Conservation (phyloP, 768 basidiomycete genomes). For the Lentinula detonsa region DNA sequence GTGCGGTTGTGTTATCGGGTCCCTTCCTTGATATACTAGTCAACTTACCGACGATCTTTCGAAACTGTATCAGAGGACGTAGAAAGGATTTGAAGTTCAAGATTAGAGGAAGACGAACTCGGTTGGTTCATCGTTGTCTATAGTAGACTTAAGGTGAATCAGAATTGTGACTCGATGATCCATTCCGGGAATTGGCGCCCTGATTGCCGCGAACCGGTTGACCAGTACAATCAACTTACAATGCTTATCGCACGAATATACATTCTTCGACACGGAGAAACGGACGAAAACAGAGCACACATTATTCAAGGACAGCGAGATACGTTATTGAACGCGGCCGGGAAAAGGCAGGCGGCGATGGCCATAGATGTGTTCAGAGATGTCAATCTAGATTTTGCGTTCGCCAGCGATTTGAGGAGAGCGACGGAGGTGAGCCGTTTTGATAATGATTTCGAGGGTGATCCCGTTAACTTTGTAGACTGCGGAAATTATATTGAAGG, state of each 20-base stretch:
- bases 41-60: neutral
- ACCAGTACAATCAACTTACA: neutral
- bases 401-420: constrained; percentile 67
- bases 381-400: constrained; percentile 52
- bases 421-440: constrained; percentile 52
- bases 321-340: constrained; percentile 56
- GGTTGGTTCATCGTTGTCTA: neutral
- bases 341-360: constrained; percentile 50
- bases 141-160: neutral
- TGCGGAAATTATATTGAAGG: constrained; percentile 51
- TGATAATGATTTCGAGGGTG: neutral
- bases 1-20: too few relatives aligned
- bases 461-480: constrained; percentile 37
- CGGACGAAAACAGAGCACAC: constrained; percentile 53
- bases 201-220: neutral
- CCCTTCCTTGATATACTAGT: neutral
- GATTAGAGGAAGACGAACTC: too few relatives aligned
- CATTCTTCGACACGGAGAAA: constrained; percentile 76
- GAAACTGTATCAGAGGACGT: neutral
- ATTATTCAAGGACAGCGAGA: constrained; percentile 78
- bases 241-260: constrained; percentile 43
- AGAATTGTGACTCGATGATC: too few relatives aligned
- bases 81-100: neutral
- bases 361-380: constrained; percentile 49
- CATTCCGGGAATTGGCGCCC: neutral